Evolutionary conservation across 148 eudicot genomes (phyloP).

Genomic region (Selenicereus undatus): DNA sequence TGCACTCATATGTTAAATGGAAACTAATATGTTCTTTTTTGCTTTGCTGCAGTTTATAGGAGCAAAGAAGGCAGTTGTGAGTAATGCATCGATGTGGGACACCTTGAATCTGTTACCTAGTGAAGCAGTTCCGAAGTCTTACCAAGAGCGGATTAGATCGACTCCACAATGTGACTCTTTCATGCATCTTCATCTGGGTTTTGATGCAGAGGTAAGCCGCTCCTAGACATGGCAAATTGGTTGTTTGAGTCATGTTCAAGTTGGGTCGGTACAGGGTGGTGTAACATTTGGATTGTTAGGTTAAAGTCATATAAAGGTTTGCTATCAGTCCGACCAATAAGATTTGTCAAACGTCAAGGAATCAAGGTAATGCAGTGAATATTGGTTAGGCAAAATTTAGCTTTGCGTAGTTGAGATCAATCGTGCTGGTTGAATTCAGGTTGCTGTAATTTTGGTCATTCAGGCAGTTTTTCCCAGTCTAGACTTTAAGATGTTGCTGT

Average conservation of each 20-base stretch:
- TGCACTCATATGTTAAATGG: slow-evolving; percentile 9
- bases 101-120: slow-evolving; percentile 67
- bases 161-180: slow-evolving; percentile 97
- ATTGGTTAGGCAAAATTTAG: neutral
- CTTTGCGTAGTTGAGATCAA: neutral
- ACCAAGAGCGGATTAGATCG: slow-evolving; percentile 47
- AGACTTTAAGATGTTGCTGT: too few species aligned
- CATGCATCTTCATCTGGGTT: slow-evolving; percentile 98
- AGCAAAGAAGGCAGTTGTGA: slow-evolving; percentile 93
- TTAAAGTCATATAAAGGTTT: too few species aligned
- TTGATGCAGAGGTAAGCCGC: slow-evolving; percentile 75
- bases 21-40: slow-evolving; percentile 21
- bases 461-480: too few species aligned
- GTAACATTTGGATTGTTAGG: too few species aligned
- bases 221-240: neutral
- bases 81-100: slow-evolving; percentile 99
- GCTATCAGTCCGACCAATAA: neutral
- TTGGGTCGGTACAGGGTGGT: too few species aligned
- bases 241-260: neutral
- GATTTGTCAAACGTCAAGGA: neutral
- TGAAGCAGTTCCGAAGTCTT: slow-evolving; percentile 64
- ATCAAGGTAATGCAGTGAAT: neutral
- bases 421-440: neutral
- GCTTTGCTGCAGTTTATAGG: slow-evolving; percentile 64
- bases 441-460: too few species aligned